Base-by-base conservation (phyloP, 2,329 filamentous ascomycete genomes). In the Monascus ruber region DNA sequence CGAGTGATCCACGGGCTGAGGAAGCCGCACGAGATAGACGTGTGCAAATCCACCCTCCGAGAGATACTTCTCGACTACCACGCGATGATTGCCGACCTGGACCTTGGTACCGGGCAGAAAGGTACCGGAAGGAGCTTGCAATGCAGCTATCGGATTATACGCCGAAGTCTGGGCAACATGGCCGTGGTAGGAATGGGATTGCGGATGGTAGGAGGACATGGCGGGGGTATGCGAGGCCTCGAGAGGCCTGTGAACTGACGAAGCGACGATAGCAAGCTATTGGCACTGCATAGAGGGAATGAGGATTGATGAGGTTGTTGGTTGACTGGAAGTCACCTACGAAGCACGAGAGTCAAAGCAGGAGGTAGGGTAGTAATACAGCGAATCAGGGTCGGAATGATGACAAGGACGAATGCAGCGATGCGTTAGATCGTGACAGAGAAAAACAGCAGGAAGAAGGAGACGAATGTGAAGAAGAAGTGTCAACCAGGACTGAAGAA, bases 21-120 rank as follows among this genome's bases (percentile, higher is more conserved):
- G 79, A 44, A 96, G 71, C 61, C 84, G 86, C 59, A 96, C 91
- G 36, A 96, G 81, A 66, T 98, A 98, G 55, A 98, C 91, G 64
- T 98, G 91, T 53, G 91, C 91, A 58, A 98, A 98, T 32, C 91
- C 91, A 50, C 91, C 91, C 68, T 98, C 91, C 46, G 91, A 96
- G 36, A 98, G 81, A 65, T 98, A 98, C 63, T 89, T 91, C 59
- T 95, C 87, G 51, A 98, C 93, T 37, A 93, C 76, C 43, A 96
- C 88, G 48, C 87, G 81, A 63, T 98, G 91, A 59, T 76, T 78
- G 59, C 91, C 91, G 41, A 95, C 86, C 60, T 94, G 88, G 55
- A 98, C 93, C 72, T 96, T 95, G 47, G 91, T 98, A 33, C 89
- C 89, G 5, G 91, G 81, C 38, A 82, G 69, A 62, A 98, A 96